Conservation (phyloP, 2,329 filamentous ascomycete species). For the Venturia asperata region DNA sequence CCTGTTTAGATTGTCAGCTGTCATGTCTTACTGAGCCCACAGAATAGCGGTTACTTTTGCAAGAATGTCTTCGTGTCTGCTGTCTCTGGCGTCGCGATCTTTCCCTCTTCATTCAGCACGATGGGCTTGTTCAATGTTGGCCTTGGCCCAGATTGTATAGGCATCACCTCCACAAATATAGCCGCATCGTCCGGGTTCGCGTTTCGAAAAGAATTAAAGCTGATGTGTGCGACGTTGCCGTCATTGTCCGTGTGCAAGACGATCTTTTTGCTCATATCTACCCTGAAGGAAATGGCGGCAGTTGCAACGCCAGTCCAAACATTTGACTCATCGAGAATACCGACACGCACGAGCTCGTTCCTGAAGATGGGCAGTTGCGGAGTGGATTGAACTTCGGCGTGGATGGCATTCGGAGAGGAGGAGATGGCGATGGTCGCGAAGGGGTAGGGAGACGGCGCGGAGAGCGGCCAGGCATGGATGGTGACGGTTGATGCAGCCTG, state of each 20-base stretch:
- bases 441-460: constrained; percentile 13
- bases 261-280: constrained; percentile 12
- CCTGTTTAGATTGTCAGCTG: constrained; percentile 26
- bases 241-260: constrained; percentile 15
- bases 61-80: constrained; percentile 45
- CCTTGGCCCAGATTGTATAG: constrained; percentile 33
- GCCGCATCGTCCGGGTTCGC: not conserved
- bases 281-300: constrained; percentile 8
- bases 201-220: constrained; percentile 10
- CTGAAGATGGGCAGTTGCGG: not conserved
- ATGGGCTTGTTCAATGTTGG: constrained; percentile 47
- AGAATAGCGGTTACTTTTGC: constrained; percentile 40
- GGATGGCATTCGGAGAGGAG: not conserved
- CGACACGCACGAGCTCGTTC: constrained; percentile 15
- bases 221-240: constrained; percentile 13
- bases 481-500: constrained; percentile 12
- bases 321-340: constrained; percentile 15
- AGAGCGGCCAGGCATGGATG: constrained; percentile 18
- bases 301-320: constrained; percentile 16
- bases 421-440: constrained; percentile 5
- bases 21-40: not conserved
- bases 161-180: constrained; percentile 16
- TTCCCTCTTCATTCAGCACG: constrained; percentile 49
- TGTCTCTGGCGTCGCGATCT: constrained; percentile 39
- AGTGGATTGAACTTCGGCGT: not conserved